Conservation (phyloP, 208 protist species). For the Leishmania aethiopica region DNA sequence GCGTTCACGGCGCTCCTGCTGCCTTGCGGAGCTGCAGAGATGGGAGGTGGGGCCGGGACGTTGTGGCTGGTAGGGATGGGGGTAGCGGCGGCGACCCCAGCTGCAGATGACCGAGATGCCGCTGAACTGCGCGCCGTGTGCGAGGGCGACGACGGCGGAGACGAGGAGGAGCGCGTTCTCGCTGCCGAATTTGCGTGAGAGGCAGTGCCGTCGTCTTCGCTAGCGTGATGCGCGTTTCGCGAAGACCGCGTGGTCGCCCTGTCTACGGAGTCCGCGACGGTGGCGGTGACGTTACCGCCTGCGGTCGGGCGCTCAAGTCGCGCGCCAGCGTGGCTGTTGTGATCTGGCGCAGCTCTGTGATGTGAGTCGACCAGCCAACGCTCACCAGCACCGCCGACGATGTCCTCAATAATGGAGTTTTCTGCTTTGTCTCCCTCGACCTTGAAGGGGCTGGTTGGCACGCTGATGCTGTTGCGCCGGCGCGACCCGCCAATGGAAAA, state of each 20-base stretch:
- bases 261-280: background rate
- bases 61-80: background rate
- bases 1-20: background rate
- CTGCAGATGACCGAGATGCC: background rate
- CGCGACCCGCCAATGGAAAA: conserved; percentile 25
- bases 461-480: conserved; percentile 28
- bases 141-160: background rate
- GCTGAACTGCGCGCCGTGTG: background rate
- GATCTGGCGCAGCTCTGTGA: background rate
- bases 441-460: conserved; percentile 8
- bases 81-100: background rate
- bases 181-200: background rate
- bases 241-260: background rate
- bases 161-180: background rate
- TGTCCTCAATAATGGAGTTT: conserved; percentile 8
- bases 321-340: background rate
- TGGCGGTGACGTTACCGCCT: background rate
- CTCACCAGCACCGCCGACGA: conserved; percentile 4
- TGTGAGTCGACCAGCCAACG: conserved; percentile 10
- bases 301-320: background rate
- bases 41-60: background rate
- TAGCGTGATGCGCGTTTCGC: background rate
- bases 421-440: conserved; percentile 12
- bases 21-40: background rate
- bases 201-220: background rate